These are phyloP conservation scores for Cucurbitaria berberidis DNA, from an alignment of 2,329 filamentous ascomycete genomes.

Conservation along the genomic window DNA sequence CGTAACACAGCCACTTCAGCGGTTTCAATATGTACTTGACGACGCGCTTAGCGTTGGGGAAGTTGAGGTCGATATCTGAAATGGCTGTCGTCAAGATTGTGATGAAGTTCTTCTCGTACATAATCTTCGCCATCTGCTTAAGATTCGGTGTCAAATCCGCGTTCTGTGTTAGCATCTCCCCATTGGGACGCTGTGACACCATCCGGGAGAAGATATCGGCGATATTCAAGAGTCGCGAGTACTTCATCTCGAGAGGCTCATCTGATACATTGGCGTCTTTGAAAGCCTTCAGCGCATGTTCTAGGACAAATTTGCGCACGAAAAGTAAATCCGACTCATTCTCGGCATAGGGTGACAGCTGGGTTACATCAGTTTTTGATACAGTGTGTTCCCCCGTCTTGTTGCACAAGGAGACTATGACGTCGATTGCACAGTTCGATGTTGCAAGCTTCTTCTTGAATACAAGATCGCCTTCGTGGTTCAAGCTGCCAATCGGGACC, in stretches of 20 bases:
- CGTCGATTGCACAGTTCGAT: slow-evolving; percentile 82
- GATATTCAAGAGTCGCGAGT: slow-evolving; percentile 83
- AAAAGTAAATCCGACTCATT: slow-evolving; percentile 86
- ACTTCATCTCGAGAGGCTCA: slow-evolving; percentile 83
- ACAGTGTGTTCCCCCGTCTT: slow-evolving; percentile 81
- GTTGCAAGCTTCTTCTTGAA: slow-evolving; percentile 87
- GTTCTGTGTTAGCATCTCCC: slow-evolving; percentile 46
- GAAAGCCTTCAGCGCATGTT: slow-evolving; percentile 90
- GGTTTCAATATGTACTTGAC: slow-evolving; percentile 96
- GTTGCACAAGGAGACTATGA: slow-evolving; percentile 83
- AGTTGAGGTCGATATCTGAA: slow-evolving; percentile 93
- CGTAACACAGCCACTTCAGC: slow-evolving; percentile 83
- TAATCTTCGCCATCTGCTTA: slow-evolving; percentile 85
- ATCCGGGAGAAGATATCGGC: slow-evolving; percentile 93
- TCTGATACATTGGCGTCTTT: slow-evolving; percentile 81
- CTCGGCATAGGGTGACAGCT: slow-evolving; percentile 59
- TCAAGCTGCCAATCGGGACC: slow-evolving; percentile 68
- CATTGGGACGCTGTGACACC: slow-evolving; percentile 66
- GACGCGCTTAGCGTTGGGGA: slow-evolving; percentile 88
- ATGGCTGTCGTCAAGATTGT: slow-evolving; percentile 88
- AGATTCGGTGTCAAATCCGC: slow-evolving; percentile 62
- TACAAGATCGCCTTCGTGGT: slow-evolving; percentile 73
- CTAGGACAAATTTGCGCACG: slow-evolving; percentile 91
- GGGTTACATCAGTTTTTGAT: slow-evolving; percentile 52
- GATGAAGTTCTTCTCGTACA: slow-evolving; percentile 98